Conservation (phyloP, 805 yeast genomes). For the Metschnikowia similis region DNA sequence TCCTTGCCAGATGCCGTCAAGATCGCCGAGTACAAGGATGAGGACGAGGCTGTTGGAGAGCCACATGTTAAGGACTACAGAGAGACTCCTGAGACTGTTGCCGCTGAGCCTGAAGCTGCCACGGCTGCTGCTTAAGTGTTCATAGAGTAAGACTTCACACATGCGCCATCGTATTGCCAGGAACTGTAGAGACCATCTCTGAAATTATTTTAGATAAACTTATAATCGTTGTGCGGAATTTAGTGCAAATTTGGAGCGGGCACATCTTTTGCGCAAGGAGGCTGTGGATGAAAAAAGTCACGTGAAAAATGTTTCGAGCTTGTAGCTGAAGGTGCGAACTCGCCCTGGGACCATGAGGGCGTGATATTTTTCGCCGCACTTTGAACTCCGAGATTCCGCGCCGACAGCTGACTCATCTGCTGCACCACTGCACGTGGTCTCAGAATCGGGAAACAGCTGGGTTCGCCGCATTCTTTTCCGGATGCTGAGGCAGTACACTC, state of each 20-base stretch:
- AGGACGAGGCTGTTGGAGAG: slow-evolving; percentile 65
- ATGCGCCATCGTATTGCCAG: background rate
- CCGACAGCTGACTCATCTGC: background rate
- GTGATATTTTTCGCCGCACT: background rate
- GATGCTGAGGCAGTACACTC: too few species aligned
- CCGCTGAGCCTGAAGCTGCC: slow-evolving; percentile 9
- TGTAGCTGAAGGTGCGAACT: background rate
- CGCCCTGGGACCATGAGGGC: background rate
- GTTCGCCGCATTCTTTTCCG: too few species aligned
- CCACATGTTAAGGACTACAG: slow-evolving; percentile 81
- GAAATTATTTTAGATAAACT: too few species aligned
- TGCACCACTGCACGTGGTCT: too few species aligned
- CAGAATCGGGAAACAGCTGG: too few species aligned
- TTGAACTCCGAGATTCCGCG: background rate
- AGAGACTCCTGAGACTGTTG: slow-evolving; percentile 31
- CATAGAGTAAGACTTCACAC: background rate
- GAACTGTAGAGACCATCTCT: background rate
- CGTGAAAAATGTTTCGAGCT: background rate
- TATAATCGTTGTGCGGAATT: too few species aligned
- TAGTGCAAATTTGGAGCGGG: too few species aligned
- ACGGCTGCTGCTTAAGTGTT: slow-evolving; percentile 11
- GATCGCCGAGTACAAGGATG: slow-evolving; percentile 93
- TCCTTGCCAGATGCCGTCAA: slow-evolving; percentile 93
- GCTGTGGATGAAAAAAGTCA: background rate
- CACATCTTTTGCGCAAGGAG: too few species aligned